Evolutionary conservation across 345 rosid species (phyloP), one percentile per base, ranked within the genome.

Genomic region (Camelina hispida): DNA sequence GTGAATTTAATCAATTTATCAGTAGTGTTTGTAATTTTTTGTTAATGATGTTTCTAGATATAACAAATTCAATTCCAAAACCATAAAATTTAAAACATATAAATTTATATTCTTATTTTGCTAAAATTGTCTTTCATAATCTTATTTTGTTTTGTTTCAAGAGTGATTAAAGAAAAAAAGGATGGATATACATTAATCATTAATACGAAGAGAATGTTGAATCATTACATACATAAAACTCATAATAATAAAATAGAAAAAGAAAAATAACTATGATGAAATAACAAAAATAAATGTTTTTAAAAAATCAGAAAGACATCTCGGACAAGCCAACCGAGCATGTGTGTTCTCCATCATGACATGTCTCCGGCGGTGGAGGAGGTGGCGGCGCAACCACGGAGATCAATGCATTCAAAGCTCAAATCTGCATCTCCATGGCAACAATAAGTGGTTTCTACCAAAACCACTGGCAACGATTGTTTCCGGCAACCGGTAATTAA

Each of bases 401-500:
- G 22, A 90, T 83, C 14, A 95, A 72, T 10, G 89, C 88, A 11
- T 64, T 83, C 93, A 95, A 84, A 80, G 97, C 93, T 68, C 94
- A 82, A 54, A 95, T 86, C 71, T 92, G 99, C 99, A 92, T 95
- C 93, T 95, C 93, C 71, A 92, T 80, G 14, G 99, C 99, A 17
- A 87, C 87, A 44, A 95, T 95, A 61, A 0, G 94, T 86, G 0
- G 94, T 91, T 73, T 95, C 99, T 69, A 92, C 97, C 18, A 95
- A 82, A 66, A 95, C 86, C 54, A 95, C 89, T 15, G 97, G 97
- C 42, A 95, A 69, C 18, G 91, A 76, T 72, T 95, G 89, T 74
- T 89, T 92, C 67, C 96, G 86, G 90, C 98, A 95, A 54, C 99
- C 99, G 2, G 99, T 98, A 62, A 95, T 90, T 78, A 95, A 73